Base-by-base conservation (phyloP, 768 basidiomycete species). In the Russula compacta region DNA sequence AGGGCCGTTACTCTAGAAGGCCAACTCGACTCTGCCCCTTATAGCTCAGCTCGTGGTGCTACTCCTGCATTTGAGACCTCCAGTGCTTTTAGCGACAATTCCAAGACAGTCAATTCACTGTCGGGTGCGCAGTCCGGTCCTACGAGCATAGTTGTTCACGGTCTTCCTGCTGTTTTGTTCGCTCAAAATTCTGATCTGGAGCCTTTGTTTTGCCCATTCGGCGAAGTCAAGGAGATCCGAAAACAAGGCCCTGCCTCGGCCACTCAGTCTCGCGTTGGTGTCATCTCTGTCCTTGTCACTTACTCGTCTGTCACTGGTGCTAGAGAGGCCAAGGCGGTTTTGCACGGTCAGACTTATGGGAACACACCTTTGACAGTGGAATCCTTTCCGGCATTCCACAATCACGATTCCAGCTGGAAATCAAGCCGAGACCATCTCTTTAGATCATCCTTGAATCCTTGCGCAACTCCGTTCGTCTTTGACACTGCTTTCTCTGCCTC, bases 201-300 rank as follows among this genome's bases (percentile, higher is more conserved):
- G 53, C 87, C 87, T n/a, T 76, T 90, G 42, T 79, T 90, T 60
- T 81, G 77, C 70, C 88, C 88, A 24, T 90, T 84, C 67, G 88
- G 88, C 14, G 73, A 77, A 35, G 81, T 88, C 69, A 83, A 83
- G 67, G 80, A 80, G 56, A 77, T 89, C 56, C 80, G 81, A 64
- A 77, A 77, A 43, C 60, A 85, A 12, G 72, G 77, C 36, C 51
- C 70, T 40, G 33, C 61, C 19, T 46, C 19, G 19, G 14, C 69
- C 76, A n/a, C 69, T 69, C 42, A 73, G 74, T 38, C 36, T 65
- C 7, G 71, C 36, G 66, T 72, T 56, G 76, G 75, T 52, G 78
- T 76, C 42, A 75, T 81, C 39, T 79, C 83, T 32, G 85, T 79
- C 56, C 66, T 83, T 29, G 86, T 87, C n/a, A 83, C 87, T 69